Evolutionary conservation across 352 stramenopile species (phyloP).

Genomic region (Phytophthora cajani): DNA sequence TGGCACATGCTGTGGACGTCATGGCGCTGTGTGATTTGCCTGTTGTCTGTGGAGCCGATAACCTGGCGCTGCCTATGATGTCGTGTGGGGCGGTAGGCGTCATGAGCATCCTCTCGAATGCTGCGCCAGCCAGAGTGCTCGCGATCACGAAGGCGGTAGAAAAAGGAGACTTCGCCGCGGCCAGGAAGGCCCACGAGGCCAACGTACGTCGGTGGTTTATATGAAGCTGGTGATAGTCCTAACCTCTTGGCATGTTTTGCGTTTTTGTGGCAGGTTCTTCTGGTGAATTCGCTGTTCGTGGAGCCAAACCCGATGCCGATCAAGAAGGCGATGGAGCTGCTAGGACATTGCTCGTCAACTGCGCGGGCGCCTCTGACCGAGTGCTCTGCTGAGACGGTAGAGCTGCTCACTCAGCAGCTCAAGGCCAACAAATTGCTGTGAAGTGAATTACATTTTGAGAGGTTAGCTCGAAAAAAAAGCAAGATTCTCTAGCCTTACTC

Average conservation of each 20-base stretch:
- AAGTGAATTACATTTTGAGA: not conserved
- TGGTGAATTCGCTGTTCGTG: slow-evolving; percentile 52
- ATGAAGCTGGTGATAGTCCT: too few relatives aligned
- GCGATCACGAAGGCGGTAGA: slow-evolving; percentile 72
- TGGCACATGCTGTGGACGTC: slow-evolving; percentile 86
- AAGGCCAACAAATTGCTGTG: slow-evolving; percentile 55
- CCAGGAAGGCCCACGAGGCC: slow-evolving; percentile 71
- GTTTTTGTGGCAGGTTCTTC: slow-evolving; percentile 18
- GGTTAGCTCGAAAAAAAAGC: not conserved
- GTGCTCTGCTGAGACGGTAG: slow-evolving; percentile 53
- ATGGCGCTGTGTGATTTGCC: slow-evolving; percentile 86
- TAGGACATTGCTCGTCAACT: slow-evolving; percentile 63
- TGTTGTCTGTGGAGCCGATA: slow-evolving; percentile 88
- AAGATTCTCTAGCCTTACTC: not conserved
- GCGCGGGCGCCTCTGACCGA: slow-evolving; percentile 58
- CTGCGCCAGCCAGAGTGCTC: slow-evolving; percentile 73
- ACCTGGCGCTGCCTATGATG: slow-evolving; percentile 88
- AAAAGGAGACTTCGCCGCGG: slow-evolving; percentile 73
- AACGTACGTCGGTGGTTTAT: slow-evolving; percentile 34
- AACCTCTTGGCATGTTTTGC: too few relatives aligned
- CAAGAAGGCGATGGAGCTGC: slow-evolving; percentile 77
- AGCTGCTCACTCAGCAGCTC: slow-evolving; percentile 55
- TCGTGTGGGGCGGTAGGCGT: slow-evolving; percentile 83
- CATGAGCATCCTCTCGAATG: slow-evolving; percentile 90
- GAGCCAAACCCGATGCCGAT: slow-evolving; percentile 83